Evolutionary conservation across 23 red algal species (phyloP).

Genomic region (Gracilaria domingensis): DNA sequence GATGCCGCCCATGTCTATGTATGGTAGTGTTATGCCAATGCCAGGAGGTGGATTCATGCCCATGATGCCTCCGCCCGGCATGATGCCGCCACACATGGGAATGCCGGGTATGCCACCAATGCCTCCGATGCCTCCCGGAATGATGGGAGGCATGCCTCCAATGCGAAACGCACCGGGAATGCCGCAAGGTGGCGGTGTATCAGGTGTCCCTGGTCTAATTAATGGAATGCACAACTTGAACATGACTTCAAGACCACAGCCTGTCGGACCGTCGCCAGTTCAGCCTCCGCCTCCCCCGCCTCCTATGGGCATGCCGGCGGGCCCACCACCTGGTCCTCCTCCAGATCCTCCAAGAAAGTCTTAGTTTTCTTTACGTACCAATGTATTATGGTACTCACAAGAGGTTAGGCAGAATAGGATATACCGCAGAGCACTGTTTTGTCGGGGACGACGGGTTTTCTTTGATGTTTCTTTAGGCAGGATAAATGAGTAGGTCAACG

Average conservation of each 20-base stretch:
- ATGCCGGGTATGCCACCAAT: slow-evolving; percentile 31
- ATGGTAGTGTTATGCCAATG: slow-evolving; percentile 63
- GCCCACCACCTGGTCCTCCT: slow-evolving; percentile 62
- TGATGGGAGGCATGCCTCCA: slow-evolving; percentile 43
- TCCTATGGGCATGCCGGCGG: slow-evolving; percentile 61
- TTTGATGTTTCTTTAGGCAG: neutral
- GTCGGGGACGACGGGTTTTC: neutral
- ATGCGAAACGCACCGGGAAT: slow-evolving; percentile 35
- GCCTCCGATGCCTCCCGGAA: slow-evolving; percentile 27
- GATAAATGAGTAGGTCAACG: neutral
- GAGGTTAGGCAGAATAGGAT: neutral
- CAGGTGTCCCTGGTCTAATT: slow-evolving; percentile 42
- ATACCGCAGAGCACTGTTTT: neutral
- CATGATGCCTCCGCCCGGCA: slow-evolving; percentile 55
- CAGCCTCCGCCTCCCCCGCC: slow-evolving; percentile 45
- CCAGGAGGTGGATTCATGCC: slow-evolving; percentile 69
- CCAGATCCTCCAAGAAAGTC: slow-evolving; percentile 40
- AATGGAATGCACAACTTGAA: slow-evolving; percentile 65
- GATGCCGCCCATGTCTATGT: slow-evolving; percentile 65
- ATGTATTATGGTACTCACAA: neutral
- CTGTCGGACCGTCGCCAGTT: neutral
- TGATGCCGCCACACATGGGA: slow-evolving; percentile 46
- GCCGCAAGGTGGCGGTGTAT: slow-evolving; percentile 7
- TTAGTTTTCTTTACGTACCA: slow-evolving; percentile 3
- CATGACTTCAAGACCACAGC: slow-evolving; percentile 37